These are phyloP conservation scores for Penicillium sp. DNA, from an alignment of 2,329 filamentous ascomycete genomes.

Conservation along the genomic window DNA sequence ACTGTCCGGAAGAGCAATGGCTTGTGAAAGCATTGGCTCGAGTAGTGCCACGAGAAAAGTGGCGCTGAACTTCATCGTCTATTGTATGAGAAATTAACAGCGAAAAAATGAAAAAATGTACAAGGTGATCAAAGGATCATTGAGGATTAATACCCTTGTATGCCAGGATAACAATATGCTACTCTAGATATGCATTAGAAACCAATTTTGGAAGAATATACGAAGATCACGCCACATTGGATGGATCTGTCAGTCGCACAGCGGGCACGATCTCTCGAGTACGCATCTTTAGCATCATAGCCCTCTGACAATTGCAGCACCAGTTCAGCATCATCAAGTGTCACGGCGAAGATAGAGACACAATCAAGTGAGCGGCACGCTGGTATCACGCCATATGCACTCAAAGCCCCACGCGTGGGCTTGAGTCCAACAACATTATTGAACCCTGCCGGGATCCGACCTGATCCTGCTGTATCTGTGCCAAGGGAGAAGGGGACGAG, in stretches of 20 bases:
- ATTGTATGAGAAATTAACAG: too few relatives aligned
- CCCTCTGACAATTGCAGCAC: constrained; percentile 52
- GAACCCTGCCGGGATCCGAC: constrained; percentile 27
- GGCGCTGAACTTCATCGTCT: too few relatives aligned
- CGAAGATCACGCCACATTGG: too few relatives aligned
- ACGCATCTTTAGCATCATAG: constrained; percentile 52
- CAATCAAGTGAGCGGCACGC: constrained; percentile 61
- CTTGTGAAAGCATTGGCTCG: too few relatives aligned
- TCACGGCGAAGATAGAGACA: constrained; percentile 55
- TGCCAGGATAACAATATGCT: too few relatives aligned
- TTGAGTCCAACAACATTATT: constrained; percentile 29
- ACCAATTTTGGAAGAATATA: too few relatives aligned
- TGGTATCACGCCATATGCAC: constrained; percentile 24
- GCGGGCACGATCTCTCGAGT: constrained; percentile 28
- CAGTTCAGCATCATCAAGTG: constrained; percentile 49
- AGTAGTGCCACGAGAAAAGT: too few relatives aligned
- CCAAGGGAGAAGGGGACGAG: constrained; percentile 58
- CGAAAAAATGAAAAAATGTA: too few relatives aligned
- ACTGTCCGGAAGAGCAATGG: too few relatives aligned
- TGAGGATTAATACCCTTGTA: too few relatives aligned
- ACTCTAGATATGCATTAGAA: too few relatives aligned
- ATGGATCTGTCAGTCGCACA: neutral
- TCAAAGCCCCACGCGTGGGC: constrained; percentile 26
- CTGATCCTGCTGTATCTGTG: constrained; percentile 29
- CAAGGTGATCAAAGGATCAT: too few relatives aligned